Conservation (phyloP, 1,284 basidiomycete species). For the Trametes hirsuta region DNA sequence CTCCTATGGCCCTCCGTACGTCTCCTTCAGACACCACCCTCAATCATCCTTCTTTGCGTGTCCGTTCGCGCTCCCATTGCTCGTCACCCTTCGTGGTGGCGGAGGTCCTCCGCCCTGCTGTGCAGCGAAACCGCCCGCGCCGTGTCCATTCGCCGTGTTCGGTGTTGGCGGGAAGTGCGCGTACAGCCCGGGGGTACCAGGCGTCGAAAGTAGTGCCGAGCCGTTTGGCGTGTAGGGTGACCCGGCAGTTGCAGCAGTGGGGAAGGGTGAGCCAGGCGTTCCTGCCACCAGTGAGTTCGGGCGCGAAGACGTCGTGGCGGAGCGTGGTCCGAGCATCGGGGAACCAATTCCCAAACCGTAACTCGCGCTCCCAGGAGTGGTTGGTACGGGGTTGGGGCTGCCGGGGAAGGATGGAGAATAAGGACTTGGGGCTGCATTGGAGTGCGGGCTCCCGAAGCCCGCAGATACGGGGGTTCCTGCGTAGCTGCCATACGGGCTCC, state of each 20-base stretch:
- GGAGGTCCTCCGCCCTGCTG: constrained; percentile 33
- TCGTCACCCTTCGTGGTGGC: constrained; percentile 28
- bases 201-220: constrained; percentile 20
- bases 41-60: constrained; percentile 49
- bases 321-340: constrained; percentile 31
- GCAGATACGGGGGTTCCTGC: constrained; percentile 42
- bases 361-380: constrained; percentile 23
- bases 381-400: constrained; percentile 34
- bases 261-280: constrained; percentile 20
- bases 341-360: constrained; percentile 40
- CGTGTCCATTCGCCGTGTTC: constrained; percentile 20
- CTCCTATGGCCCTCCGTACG: neutral
- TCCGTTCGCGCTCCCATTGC: constrained; percentile 19
- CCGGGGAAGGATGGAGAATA: constrained; percentile 22
- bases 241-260: constrained; percentile 30
- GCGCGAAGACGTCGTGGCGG: constrained; percentile 10
- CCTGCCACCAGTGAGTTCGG: constrained; percentile 14
- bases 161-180: constrained; percentile 45
- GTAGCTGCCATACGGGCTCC: constrained; percentile 42
- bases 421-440: constrained; percentile 30
- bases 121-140: constrained; percentile 23
- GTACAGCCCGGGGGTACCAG: constrained; percentile 33
- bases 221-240: constrained; percentile 28
- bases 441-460: constrained; percentile 38
- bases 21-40: neutral